These are phyloP conservation scores for Botryotinia narcissicola DNA, from an alignment of 2,329 filamentous ascomycete genomes.

Conservation along the genomic window DNA sequence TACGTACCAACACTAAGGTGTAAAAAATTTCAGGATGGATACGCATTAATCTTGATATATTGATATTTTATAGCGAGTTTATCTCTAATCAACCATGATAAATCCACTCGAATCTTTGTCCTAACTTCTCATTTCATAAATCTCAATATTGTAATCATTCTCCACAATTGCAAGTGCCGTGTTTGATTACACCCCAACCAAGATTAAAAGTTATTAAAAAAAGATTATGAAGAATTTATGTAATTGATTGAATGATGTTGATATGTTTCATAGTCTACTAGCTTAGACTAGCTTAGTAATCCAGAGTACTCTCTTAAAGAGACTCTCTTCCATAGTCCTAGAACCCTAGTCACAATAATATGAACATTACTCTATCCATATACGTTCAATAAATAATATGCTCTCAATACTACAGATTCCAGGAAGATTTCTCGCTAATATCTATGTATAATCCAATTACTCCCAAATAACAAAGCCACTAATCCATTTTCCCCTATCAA, in stretches of 20 bases:
- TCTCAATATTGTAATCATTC: neutral
- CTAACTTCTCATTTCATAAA: neutral
- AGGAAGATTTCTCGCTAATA: neutral
- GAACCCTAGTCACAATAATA: no score
- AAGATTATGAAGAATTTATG: fast-evolving
- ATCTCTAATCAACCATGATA: fast-evolving
- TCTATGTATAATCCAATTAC: neutral
- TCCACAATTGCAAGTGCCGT: neutral
- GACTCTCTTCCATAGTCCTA: no score
- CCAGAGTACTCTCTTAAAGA: no score
- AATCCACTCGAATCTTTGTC: fast-evolving
- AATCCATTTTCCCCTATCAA: neutral
- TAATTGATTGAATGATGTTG: neutral
- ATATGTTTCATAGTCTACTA: no score
- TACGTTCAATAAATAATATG: no score
- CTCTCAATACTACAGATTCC: neutral
- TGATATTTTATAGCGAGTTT: neutral
- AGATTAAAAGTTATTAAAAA: fast-evolving
- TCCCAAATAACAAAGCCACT: neutral
- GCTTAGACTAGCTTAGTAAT: no score
- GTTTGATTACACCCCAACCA: neutral
- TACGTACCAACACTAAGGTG: no score
- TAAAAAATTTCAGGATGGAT: no score
- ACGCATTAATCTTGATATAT: no score
- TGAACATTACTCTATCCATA: no score